phyloP scores from a whole-genome alignment of 768 basidiomycete species.

The Lyophyllum semitale region DNA sequence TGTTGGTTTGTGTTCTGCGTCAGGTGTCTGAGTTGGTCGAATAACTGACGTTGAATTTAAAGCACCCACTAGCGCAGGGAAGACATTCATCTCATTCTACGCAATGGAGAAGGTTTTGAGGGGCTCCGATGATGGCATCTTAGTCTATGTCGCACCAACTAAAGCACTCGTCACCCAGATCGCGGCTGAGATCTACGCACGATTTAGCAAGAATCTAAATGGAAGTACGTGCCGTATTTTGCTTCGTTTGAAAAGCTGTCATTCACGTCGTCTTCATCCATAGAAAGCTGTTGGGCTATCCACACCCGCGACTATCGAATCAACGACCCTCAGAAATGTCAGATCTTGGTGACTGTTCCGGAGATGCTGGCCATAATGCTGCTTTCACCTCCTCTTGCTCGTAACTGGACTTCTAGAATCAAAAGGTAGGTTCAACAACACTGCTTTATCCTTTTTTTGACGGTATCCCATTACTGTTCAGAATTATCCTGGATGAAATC shows the following conservation, averaged over 20 bases:
- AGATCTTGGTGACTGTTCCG: constrained; percentile 75
- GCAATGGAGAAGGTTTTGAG: constrained; percentile 73
- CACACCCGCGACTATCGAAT: constrained; percentile 67
- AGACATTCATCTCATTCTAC: constrained; percentile 74
- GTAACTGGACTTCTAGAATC: constrained; percentile 61
- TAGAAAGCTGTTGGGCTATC: constrained; percentile 64
- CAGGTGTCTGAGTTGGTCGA: neutral
- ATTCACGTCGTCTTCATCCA: neutral
- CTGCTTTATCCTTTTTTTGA: neutral
- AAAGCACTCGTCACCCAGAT: constrained; percentile 75
- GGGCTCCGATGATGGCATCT: constrained; percentile 62
- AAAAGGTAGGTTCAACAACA: constrained; percentile 38
- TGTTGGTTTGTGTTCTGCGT: constrained; percentile 46
- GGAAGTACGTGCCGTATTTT: constrained; percentile 35
- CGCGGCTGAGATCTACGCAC: constrained; percentile 72
- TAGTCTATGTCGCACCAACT: constrained; percentile 76
- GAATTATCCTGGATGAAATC: constrained; percentile 70
- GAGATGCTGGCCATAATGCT: constrained; percentile 72
- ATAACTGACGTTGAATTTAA: neutral
- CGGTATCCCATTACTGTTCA: constrained; percentile 20
- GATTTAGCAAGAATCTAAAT: constrained; percentile 55
- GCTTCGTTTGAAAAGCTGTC: neutral
- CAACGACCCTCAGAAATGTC: constrained; percentile 65
- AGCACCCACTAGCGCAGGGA: constrained; percentile 76
- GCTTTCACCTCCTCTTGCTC: constrained; percentile 64